phyloP scores from a whole-genome alignment of 2,329 filamentous ascomycete species.

The Monilinia vaccinii-corymbosi region DNA sequence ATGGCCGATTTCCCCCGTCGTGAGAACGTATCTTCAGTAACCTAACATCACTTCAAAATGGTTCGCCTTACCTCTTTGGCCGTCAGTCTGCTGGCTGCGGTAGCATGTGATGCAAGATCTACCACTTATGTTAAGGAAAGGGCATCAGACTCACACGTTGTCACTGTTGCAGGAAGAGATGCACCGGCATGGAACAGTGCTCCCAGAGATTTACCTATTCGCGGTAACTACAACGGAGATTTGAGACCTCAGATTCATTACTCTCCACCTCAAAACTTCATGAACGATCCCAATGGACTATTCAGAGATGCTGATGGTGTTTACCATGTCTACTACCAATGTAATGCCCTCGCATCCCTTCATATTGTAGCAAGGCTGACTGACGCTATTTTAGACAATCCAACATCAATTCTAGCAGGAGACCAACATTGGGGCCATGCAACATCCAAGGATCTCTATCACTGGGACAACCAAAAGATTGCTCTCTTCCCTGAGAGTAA shows the following conservation, averaged over 20 bases:
- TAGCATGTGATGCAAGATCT: neutral
- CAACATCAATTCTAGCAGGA: slow-evolving; percentile 39
- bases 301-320: slow-evolving; percentile 47
- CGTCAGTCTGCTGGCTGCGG: slow-evolving; percentile 13
- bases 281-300: slow-evolving; percentile 59
- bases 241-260: slow-evolving; percentile 45
- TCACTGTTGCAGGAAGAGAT: no score
- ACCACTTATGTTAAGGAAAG: no score
- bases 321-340: slow-evolving; percentile 60
- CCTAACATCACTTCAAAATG: neutral
- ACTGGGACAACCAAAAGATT: slow-evolving; percentile 56
- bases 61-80: neutral
- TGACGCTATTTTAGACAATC: slow-evolving; percentile 34
- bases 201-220: slow-evolving; percentile 18
- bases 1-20: neutral
- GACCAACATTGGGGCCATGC: slow-evolving; percentile 62
- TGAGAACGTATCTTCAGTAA: neutral
- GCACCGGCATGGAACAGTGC: slow-evolving; percentile 17
- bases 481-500: slow-evolving; percentile 41
- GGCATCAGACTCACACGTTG: no score
- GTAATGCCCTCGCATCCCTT: slow-evolving; percentile 23
- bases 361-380: neutral
- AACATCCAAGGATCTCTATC: slow-evolving; percentile 51
- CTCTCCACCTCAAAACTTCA: slow-evolving; percentile 42
- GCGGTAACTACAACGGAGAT: slow-evolving; percentile 21